A percentile compares a stretch with the other conserved stretches of the same genome.
These are phyloP conservation scores for Colletotrichum tanaceti DNA, from an alignment of 2,329 filamentous ascomycete species.

Conservation along the genomic window DNA sequence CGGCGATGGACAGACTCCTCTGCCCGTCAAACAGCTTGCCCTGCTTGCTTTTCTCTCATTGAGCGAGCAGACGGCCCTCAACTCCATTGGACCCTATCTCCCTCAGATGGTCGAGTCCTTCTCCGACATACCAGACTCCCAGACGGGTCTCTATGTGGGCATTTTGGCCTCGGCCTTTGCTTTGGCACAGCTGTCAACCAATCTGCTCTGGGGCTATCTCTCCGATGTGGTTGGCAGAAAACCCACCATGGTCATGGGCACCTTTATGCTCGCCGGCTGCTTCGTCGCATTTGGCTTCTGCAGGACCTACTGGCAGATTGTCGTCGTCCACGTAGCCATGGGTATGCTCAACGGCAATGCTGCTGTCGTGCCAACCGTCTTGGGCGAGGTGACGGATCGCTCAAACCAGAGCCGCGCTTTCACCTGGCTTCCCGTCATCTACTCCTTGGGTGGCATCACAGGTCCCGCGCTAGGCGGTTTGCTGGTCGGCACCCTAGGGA, in stretches of 20 bases:
- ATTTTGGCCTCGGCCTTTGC: constrained; percentile 92
- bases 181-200: constrained; percentile 89
- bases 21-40: constrained; percentile 85
- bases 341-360: constrained; percentile 95
- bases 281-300: constrained; percentile 92
- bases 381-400: constrained; percentile 94
- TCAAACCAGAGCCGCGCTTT: constrained; percentile 95
- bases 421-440: constrained; percentile 94
- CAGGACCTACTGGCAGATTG: constrained; percentile 81
- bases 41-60: constrained; percentile 90
- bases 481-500: constrained; percentile 72
- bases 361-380: constrained; percentile 89
- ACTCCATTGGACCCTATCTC: constrained; percentile 95
- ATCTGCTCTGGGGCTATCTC: constrained; percentile 90
- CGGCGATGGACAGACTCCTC: constrained; percentile 72
- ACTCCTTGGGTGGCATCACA: constrained; percentile 92
- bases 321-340: constrained; percentile 89
- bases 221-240: constrained; percentile 85
- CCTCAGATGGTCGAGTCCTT: constrained; percentile 92
- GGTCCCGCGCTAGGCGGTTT: constrained; percentile 92
- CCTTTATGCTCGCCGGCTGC: constrained; percentile 81
- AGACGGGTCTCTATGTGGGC: constrained; percentile 90
- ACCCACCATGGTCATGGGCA: constrained; percentile 84
- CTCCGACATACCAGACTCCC: constrained; percentile 76
- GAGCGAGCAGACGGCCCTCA: constrained; percentile 94